A percentile compares a stretch with the other conserved stretches of the same genome.
Conservation (phyloP, 495 filamentous ascomycete genomes). For the Podospora conica region DNA sequence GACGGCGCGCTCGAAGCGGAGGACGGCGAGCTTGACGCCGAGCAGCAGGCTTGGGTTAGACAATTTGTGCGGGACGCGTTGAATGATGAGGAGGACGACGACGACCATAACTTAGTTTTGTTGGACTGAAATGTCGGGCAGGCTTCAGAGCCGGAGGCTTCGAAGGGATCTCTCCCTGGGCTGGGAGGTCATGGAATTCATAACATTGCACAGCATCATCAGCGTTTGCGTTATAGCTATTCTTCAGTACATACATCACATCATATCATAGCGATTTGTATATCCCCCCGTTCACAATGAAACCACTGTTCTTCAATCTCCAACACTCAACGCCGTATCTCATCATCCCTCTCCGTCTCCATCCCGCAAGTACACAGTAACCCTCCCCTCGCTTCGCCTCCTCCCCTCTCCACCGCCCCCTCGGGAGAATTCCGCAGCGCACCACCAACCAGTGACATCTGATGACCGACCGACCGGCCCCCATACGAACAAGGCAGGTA, state of each 20-base stretch:
- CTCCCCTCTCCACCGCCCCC: background rate
- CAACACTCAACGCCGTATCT: background rate
- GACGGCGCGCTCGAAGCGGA: conserved; percentile 1
- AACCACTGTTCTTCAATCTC: background rate
- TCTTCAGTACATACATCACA: background rate
- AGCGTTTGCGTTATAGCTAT: background rate
- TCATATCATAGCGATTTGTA: background rate
- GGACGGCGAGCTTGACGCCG: conserved; percentile 25
- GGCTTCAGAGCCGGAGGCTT: background rate
- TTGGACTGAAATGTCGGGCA: too few species aligned
- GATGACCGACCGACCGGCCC: too few species aligned
- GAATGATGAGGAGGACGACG: conserved; percentile 47
- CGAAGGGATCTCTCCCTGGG: background rate
- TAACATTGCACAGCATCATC: background rate
- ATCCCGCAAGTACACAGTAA: too few species aligned
- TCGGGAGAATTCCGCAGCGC: background rate
- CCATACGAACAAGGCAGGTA: background rate
- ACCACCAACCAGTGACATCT: background rate
- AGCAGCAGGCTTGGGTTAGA: conserved; percentile 44
- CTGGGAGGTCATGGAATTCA: background rate
- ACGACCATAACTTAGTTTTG: conserved; percentile 6
- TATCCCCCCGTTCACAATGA: background rate
- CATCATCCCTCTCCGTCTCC: background rate
- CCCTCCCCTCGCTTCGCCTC: background rate
- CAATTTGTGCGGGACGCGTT: conserved; percentile 49